phyloP scores from a whole-genome alignment of 225 moss, liverwort and hornwort genomes.

The Anthoceros angustus region DNA sequence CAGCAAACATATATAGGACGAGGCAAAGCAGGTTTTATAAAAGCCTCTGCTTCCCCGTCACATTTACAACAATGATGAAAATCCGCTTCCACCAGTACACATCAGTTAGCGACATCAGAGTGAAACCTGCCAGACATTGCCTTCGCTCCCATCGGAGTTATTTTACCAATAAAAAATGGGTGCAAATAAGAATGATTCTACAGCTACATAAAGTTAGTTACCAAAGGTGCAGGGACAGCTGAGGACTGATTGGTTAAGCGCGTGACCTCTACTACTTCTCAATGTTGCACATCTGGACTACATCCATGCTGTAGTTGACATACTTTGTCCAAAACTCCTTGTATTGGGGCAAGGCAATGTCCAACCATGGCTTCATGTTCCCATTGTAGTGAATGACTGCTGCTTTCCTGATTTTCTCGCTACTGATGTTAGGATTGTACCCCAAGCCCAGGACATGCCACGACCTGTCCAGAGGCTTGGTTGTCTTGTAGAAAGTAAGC shows the following conservation, averaged over 20 bases:
- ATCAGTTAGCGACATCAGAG: too few relatives aligned
- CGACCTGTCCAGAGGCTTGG: slow-evolving; percentile 50
- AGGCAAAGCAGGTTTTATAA: too few relatives aligned
- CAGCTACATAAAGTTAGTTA: not conserved
- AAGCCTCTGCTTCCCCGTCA: too few relatives aligned
- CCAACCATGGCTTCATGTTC: slow-evolving; percentile 85
- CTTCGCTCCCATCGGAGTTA: not conserved
- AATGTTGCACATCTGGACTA: not conserved
- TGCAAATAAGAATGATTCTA: slow-evolving; percentile 1
- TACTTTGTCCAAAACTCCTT: slow-evolving; percentile 72
- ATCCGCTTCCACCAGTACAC: too few relatives aligned
- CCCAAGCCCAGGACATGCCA: slow-evolving; percentile 90
- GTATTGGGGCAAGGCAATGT: slow-evolving; percentile 65
- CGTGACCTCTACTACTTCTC: not conserved
- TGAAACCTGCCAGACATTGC: too few relatives aligned
- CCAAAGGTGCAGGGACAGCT: not conserved
- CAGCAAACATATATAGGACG: too few relatives aligned
- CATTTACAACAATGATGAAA: too few relatives aligned
- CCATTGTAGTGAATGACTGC: slow-evolving; percentile 88
- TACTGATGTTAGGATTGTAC: slow-evolving; percentile 62
- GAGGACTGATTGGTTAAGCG: not conserved
- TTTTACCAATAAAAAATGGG: not conserved
- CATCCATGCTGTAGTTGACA: slow-evolving; percentile 27
- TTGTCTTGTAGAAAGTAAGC: slow-evolving; percentile 69
- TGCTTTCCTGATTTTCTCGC: slow-evolving; percentile 41